phyloP scores from a whole-genome alignment of 2,329 filamentous ascomycete species.

The Paecilomyces formosus region DNA sequence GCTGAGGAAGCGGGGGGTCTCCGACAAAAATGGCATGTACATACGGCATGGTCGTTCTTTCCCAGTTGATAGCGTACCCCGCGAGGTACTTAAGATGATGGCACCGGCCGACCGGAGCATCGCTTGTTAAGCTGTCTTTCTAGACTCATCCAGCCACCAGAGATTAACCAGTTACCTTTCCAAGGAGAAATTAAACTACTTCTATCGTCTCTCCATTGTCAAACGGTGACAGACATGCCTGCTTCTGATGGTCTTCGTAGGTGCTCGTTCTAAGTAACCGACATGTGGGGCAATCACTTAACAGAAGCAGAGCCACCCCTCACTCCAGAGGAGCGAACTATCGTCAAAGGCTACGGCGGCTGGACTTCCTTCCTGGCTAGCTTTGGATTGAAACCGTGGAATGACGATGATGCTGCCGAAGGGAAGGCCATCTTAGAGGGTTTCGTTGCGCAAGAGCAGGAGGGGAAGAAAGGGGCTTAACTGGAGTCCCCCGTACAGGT shows the following conservation, averaged over 20 bases:
- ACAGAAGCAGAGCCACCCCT: conserved; percentile 17
- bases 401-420: conserved; percentile 15
- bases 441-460: background rate
- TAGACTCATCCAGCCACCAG: background rate
- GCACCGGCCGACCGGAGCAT: no score
- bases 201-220: background rate
- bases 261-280: background rate
- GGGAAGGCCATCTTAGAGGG: conserved; percentile 7
- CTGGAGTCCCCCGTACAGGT: background rate
- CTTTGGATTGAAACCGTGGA: conserved; percentile 18
- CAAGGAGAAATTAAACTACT: no score
- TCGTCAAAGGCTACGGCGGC: conserved; percentile 19
- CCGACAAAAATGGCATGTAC: no score
- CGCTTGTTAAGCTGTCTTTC: no score
- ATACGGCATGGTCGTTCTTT: no score
- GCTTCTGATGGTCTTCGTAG: background rate
- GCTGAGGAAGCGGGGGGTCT: no score
- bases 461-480: background rate
- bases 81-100: no score
- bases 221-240: background rate
- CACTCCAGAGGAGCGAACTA: conserved; percentile 14
- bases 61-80: no score
- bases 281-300: background rate
- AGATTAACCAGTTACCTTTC: background rate
- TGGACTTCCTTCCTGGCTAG: conserved; percentile 17